Conservation (phyloP, 2,329 filamentous ascomycete genomes). For the Corynespora cassiicola region DNA sequence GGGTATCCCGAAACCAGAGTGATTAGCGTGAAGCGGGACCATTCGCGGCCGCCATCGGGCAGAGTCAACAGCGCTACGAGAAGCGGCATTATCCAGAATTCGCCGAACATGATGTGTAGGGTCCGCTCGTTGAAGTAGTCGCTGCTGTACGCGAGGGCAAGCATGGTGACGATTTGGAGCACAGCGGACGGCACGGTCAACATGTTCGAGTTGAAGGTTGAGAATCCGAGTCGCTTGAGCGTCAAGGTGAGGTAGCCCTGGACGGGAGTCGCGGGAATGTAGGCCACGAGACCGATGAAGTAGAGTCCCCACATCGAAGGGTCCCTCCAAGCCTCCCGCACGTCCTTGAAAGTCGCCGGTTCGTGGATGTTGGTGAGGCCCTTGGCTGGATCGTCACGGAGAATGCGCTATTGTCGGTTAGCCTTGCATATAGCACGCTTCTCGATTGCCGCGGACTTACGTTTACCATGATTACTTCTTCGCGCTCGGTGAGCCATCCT, state of each 20-base stretch:
- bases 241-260: conserved; percentile 48
- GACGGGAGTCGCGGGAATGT: conserved; percentile 45
- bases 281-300: conserved; percentile 52
- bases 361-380: conserved; percentile 65
- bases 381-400: conserved; percentile 63
- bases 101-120: conserved; percentile 52
- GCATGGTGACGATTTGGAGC: conserved; percentile 58
- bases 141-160: conserved; percentile 50
- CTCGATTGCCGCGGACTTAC: conserved; percentile 2
- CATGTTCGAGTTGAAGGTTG: conserved; percentile 51
- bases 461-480: conserved; percentile 74
- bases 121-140: conserved; percentile 61
- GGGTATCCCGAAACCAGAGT: conserved; percentile 48
- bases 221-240: conserved; percentile 48
- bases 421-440: not conserved
- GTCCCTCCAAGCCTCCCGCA: conserved; percentile 59
- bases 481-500: conserved; percentile 70
- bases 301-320: conserved; percentile 65
- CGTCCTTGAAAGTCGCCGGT: conserved; percentile 54
- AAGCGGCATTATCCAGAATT: conserved; percentile 51
- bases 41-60: conserved; percentile 41
- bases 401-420: conserved; percentile 47
- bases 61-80: conserved; percentile 46
- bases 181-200: conserved; percentile 51
- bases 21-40: conserved; percentile 47